A percentile compares a stretch with the other conserved stretches of the same genome.
Conservation (phyloP, 163 green algal species). For the Volvox carteri region DNA sequence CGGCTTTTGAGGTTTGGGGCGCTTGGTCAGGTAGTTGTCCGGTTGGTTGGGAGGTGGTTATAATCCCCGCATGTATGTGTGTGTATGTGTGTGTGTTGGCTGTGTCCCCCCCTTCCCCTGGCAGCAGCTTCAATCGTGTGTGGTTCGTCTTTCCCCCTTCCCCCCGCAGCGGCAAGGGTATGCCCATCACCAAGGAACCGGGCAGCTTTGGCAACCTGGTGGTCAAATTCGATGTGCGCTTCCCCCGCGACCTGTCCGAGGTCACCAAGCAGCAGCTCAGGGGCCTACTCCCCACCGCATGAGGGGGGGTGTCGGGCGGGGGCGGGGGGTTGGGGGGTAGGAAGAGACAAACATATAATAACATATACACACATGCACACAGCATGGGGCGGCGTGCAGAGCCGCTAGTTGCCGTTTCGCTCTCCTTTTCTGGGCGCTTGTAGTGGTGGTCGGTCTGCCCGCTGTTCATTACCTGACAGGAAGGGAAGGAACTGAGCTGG, state of each 20-base stretch:
- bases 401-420: too few species aligned
- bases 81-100: background rate
- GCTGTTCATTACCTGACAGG: too few species aligned
- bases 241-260: slow-evolving; percentile 76
- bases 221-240: slow-evolving; percentile 85
- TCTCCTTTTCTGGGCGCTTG: too few species aligned
- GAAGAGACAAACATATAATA: background rate
- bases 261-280: slow-evolving; percentile 69
- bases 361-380: background rate
- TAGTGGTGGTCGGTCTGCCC: too few species aligned
- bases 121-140: background rate
- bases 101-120: too few species aligned
- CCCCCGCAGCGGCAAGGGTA: slow-evolving; percentile 84
- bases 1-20: too few species aligned
- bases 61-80: background rate
- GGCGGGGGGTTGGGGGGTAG: background rate
- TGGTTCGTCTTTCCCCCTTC: background rate
- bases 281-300: background rate
- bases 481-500: too few species aligned
- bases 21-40: too few species aligned
- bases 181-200: slow-evolving; percentile 84
- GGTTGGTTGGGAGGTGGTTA: too few species aligned
- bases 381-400: background rate
- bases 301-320: background rate
- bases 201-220: slow-evolving; percentile 83